Conservation (phyloP, 2,329 filamentous ascomycete genomes). For the Aspergillus clavatus region DNA sequence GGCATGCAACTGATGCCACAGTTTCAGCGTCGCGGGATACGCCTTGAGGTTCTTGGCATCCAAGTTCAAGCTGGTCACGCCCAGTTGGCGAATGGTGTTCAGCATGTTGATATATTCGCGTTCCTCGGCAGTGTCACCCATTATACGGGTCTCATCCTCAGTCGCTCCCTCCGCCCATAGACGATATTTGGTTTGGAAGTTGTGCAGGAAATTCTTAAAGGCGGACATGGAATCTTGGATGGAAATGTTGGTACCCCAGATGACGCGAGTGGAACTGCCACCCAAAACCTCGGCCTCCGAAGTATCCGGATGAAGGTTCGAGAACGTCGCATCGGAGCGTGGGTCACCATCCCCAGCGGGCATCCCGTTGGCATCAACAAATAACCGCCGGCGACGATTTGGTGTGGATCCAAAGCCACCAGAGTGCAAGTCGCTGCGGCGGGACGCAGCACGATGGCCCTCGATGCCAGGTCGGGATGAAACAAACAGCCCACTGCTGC, state of each 20-base stretch:
- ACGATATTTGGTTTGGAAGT: constrained; percentile 90
- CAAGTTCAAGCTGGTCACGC: constrained; percentile 77
- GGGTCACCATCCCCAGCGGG: constrained; percentile 48
- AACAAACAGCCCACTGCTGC: constrained; percentile 84
- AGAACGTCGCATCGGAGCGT: constrained; percentile 60
- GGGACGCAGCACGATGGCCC: constrained; percentile 52
- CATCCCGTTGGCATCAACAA: constrained; percentile 61
- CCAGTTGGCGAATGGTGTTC: constrained; percentile 85
- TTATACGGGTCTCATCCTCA: constrained; percentile 64
- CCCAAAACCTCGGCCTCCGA: constrained; percentile 88
- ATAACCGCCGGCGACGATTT: constrained; percentile 53
- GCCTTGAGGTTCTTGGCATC: constrained; percentile 85
- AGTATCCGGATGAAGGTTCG: constrained; percentile 70
- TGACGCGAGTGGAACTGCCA: constrained; percentile 72
- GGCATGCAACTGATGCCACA: constrained; percentile 91
- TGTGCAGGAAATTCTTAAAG: constrained; percentile 88
- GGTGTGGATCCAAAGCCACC: constrained; percentile 59
- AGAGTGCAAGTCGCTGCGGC: constrained; percentile 82
- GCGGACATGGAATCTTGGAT: constrained; percentile 80
- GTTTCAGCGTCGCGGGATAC: constrained; percentile 85
- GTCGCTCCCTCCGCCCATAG: constrained; percentile 84
- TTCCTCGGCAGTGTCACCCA: constrained; percentile 65
- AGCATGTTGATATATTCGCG: constrained; percentile 81
- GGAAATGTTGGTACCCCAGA: constrained; percentile 97
- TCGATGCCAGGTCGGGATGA: constrained; percentile 51